Percentiles rank a stretch among this genome's conserved stretches.
These are phyloP conservation scores for Leptodontidium sp. DNA, from an alignment of 2,329 filamentous ascomycete species.

Conservation along the genomic window DNA sequence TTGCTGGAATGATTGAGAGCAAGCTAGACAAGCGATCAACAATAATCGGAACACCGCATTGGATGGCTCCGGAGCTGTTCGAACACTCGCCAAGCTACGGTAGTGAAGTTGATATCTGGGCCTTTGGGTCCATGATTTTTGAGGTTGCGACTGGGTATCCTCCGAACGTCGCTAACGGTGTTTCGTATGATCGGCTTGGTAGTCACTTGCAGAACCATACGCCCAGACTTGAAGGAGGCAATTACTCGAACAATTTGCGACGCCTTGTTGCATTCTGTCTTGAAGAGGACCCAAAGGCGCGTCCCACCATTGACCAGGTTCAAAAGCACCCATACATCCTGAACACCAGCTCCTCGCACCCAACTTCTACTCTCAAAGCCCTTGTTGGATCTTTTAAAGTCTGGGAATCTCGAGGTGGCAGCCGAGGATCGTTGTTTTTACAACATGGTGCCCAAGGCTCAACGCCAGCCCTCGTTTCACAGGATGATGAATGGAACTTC, in stretches of 20 bases:
- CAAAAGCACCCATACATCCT: slow-evolving; percentile 74
- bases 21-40: slow-evolving; percentile 81
- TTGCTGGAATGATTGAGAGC: slow-evolving; percentile 79
- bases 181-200: slow-evolving; percentile 56
- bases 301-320: slow-evolving; percentile 74
- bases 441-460: slow-evolving; percentile 62
- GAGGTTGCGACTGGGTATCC: slow-evolving; percentile 83
- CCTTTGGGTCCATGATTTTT: slow-evolving; percentile 81
- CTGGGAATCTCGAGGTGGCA: slow-evolving; percentile 79
- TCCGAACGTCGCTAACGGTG: slow-evolving; percentile 69
- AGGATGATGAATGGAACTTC: slow-evolving; percentile 72
- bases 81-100: slow-evolving; percentile 67
- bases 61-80: slow-evolving; percentile 86
- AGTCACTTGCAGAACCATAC: slow-evolving; percentile 66
- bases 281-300: slow-evolving; percentile 70
- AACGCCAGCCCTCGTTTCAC: slow-evolving; percentile 51
- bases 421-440: slow-evolving; percentile 70
- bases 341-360: slow-evolving; percentile 68
- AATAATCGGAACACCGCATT: slow-evolving; percentile 83
- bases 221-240: slow-evolving; percentile 74
- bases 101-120: slow-evolving; percentile 83
- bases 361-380: slow-evolving; percentile 67
- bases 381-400: slow-evolving; percentile 76
- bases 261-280: slow-evolving; percentile 78
- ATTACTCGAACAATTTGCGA: slow-evolving; percentile 74